These are phyloP conservation scores for Aspergillus quadricinctus DNA, from an alignment of 2,329 filamentous ascomycete genomes.

Conservation along the genomic window DNA sequence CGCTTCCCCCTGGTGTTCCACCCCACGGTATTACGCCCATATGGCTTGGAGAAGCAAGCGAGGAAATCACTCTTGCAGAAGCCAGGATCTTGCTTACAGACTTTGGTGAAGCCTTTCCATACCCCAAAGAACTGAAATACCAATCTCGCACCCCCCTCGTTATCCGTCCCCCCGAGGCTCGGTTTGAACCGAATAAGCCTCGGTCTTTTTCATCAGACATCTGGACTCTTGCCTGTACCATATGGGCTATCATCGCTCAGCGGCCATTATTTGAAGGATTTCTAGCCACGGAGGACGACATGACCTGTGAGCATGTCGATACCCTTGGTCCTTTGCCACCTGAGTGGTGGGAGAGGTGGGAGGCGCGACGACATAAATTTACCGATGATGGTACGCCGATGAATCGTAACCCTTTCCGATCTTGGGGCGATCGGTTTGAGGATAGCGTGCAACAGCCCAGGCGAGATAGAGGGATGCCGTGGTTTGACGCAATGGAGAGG, in stretches of 20 bases:
- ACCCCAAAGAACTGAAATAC: slow-evolving; percentile 15
- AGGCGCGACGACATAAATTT: slow-evolving; percentile 16
- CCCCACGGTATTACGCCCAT: slow-evolving; percentile 25
- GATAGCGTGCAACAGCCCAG: slow-evolving; percentile 26
- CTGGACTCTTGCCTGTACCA: slow-evolving; percentile 38
- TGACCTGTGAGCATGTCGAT: slow-evolving; percentile 30
- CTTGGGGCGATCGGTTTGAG: slow-evolving; percentile 24
- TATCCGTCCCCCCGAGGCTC: slow-evolving; percentile 32
- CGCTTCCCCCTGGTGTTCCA: slow-evolving; percentile 26
- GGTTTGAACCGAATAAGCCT: slow-evolving; percentile 32
- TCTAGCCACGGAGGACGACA: slow-evolving; percentile 24
- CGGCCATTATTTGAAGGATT: slow-evolving; percentile 26
- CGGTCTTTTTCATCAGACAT: slow-evolving; percentile 36
- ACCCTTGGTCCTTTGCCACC: slow-evolving; percentile 26
- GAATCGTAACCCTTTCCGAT: slow-evolving; percentile 15
- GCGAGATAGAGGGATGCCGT: slow-evolving; percentile 15
- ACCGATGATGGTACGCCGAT: slow-evolving; percentile 23
- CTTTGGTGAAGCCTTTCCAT: slow-evolving; percentile 36
- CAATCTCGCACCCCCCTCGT: slow-evolving; percentile 28
- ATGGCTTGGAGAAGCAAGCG: slow-evolving; percentile 33
- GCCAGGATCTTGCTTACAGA: slow-evolving; percentile 27
- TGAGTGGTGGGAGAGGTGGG: slow-evolving; percentile 27
- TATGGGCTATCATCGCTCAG: slow-evolving; percentile 35
- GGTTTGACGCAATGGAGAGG: slow-evolving; percentile 20
- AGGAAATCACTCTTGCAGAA: slow-evolving; percentile 26